These are phyloP conservation scores for Hypoxylon sp. DNA, from an alignment of 2,329 filamentous ascomycete genomes.

Conservation along the genomic window DNA sequence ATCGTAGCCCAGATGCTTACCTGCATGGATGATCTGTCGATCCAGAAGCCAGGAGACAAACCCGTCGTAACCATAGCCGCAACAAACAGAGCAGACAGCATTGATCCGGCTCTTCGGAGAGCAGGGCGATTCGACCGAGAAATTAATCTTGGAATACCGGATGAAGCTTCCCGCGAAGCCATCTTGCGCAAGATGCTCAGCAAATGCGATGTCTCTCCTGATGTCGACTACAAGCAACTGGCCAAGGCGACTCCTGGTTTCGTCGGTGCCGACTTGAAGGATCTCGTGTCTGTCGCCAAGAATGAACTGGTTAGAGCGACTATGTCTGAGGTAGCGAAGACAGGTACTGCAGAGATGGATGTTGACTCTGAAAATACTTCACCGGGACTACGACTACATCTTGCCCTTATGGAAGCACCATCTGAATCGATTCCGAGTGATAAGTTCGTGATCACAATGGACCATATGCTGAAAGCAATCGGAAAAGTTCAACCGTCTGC, in stretches of 20 bases:
- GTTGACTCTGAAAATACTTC: constrained; percentile 38
- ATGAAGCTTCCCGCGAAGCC: constrained; percentile 78
- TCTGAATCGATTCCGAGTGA: constrained; percentile 42
- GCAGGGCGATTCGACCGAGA: constrained; percentile 84
- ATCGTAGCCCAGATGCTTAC: constrained; percentile 86
- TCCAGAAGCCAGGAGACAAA: constrained; percentile 74
- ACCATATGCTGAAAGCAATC: constrained; percentile 80
- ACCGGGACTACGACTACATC: constrained; percentile 39
- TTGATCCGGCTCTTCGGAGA: constrained; percentile 82
- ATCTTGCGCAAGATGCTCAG: constrained; percentile 82
- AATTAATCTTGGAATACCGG: constrained; percentile 89
- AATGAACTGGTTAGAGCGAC: constrained; percentile 52
- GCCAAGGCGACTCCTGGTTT: constrained; percentile 92
- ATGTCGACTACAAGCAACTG: constrained; percentile 79
- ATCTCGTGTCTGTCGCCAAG: constrained; percentile 63
- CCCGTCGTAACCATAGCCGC: constrained; percentile 92
- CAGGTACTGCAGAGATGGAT: constrained; percentile 42
- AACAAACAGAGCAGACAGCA: constrained; percentile 86
- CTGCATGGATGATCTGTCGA: constrained; percentile 85
- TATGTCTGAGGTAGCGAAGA: constrained; percentile 48
- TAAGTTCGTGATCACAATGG: constrained; percentile 58
- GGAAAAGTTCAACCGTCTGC: constrained; percentile 82
- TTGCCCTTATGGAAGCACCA: constrained; percentile 42
- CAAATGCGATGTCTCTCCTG: constrained; percentile 71
- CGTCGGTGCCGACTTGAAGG: constrained; percentile 88